These are phyloP conservation scores for Friedmanniomyces endolithicus DNA, from an alignment of 495 filamentous ascomycete species.

Conservation along the genomic window DNA sequence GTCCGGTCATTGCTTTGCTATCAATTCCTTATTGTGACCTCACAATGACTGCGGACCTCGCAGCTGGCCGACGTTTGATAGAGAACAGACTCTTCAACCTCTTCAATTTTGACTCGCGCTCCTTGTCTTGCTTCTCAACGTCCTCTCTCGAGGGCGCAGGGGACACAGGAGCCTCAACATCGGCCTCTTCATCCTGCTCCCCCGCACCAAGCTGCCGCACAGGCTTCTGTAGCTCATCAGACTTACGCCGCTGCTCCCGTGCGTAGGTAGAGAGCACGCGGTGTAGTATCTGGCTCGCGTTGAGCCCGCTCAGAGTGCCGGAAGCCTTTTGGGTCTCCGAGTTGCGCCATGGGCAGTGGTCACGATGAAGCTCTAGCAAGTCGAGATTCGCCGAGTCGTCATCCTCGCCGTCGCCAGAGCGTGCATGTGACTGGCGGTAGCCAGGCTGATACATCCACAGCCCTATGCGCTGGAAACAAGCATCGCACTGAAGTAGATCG, in stretches of 20 bases:
- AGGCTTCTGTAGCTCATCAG: neutral
- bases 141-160: constrained; percentile 10
- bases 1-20: neutral
- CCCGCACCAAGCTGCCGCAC: neutral
- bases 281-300: constrained; percentile 25
- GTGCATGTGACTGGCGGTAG: neutral
- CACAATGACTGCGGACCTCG: neutral
- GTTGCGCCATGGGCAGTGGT: constrained; percentile 35
- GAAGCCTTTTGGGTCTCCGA: constrained; percentile 22
- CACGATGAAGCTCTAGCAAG: constrained; percentile 27
- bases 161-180: neutral
- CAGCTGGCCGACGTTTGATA: constrained; percentile 4
- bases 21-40: neutral
- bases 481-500: constrained; percentile 60
- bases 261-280: constrained; percentile 14
- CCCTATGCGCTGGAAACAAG: constrained; percentile 78
- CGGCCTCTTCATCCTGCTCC: constrained; percentile 1
- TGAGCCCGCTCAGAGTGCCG: constrained; percentile 21
- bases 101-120: constrained; percentile 10
- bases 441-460: constrained; percentile 75
- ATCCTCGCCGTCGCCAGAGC: constrained; percentile 23
- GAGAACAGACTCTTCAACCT: constrained; percentile 16
- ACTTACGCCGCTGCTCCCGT: constrained; percentile 7
- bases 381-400: constrained; percentile 21
- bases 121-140: constrained; percentile 15